Evolutionary conservation across 371 early-diverging fungal genomes (phyloP).

Genomic region (Mucor indicus): DNA sequence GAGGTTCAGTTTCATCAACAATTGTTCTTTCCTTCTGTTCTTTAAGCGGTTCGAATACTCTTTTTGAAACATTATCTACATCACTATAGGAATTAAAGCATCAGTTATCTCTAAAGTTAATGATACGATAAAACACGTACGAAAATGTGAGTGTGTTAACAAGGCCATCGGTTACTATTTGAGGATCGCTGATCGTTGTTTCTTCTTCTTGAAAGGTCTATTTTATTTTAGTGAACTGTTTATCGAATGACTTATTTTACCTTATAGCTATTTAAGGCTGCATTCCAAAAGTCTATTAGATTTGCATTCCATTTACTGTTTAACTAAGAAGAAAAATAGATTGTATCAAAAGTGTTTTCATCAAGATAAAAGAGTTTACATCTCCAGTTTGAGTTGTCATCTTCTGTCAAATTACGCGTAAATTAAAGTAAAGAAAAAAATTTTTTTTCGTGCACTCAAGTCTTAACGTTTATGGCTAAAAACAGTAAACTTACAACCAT

Average conservation of each 20-base stretch:
- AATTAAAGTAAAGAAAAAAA: too few relatives aligned
- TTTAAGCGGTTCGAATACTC: too few relatives aligned
- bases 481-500: too few relatives aligned
- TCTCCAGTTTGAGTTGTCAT: too few relatives aligned
- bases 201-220: constrained; percentile 4
- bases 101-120: background rate
- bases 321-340: too few relatives aligned
- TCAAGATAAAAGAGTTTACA: too few relatives aligned
- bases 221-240: background rate
- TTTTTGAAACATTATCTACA: background rate
- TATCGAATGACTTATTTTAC: background rate
- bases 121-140: background rate
- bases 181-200: background rate
- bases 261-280: constrained; percentile 14
- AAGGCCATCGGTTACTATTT: background rate
- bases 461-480: too few relatives aligned
- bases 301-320: constrained; percentile 8
- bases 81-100: background rate
- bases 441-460: too few relatives aligned
- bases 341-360: too few relatives aligned
- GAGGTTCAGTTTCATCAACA: background rate
- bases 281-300: constrained; percentile 19
- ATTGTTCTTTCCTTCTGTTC: background rate
- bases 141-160: background rate
- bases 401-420: too few relatives aligned